Conservation (phyloP, 2,329 filamentous ascomycete genomes). For the Ceratocystiopsis sp. region DNA sequence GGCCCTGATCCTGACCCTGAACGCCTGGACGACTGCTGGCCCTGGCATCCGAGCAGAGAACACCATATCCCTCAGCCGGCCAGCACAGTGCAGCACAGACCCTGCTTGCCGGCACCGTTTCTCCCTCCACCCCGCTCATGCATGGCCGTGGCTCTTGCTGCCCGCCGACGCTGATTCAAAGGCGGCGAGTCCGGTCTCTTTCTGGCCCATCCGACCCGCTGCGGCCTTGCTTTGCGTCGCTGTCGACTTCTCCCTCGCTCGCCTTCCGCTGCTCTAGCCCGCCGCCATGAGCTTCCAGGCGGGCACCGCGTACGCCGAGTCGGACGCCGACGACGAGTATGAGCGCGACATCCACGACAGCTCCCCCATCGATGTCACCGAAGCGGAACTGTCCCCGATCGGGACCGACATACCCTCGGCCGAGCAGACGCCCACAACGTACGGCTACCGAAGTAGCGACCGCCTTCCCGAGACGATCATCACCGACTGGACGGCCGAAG, state of each 20-base stretch:
- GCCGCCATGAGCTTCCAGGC: slow-evolving; percentile 41
- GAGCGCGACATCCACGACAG: slow-evolving; percentile 54
- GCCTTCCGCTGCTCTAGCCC: background rate
- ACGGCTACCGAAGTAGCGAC: slow-evolving; percentile 49
- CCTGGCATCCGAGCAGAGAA: too few relatives aligned
- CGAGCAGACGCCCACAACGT: slow-evolving; percentile 68
- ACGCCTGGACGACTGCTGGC: too few relatives aligned
- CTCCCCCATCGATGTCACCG: slow-evolving; percentile 45
- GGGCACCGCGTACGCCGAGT: slow-evolving; percentile 59
- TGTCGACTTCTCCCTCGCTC: background rate
- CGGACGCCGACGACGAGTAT: slow-evolving; percentile 70
- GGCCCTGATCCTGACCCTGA: background rate
- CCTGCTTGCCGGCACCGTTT: too few relatives aligned
- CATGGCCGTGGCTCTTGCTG: too few relatives aligned
- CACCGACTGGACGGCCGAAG: slow-evolving; percentile 66
- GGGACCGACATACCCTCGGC: slow-evolving; percentile 53
- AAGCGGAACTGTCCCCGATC: slow-evolving; percentile 53
- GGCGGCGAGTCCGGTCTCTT: background rate
- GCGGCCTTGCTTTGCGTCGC: background rate
- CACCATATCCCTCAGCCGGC: background rate
- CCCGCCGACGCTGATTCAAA: too few relatives aligned
- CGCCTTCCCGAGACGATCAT: slow-evolving; percentile 58
- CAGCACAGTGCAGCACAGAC: too few relatives aligned
- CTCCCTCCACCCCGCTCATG: too few relatives aligned
- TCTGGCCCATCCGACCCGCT: too few relatives aligned